phyloP scores from a whole-genome alignment of 805 yeast genomes.

The Yamadazyma tumulicola region DNA sequence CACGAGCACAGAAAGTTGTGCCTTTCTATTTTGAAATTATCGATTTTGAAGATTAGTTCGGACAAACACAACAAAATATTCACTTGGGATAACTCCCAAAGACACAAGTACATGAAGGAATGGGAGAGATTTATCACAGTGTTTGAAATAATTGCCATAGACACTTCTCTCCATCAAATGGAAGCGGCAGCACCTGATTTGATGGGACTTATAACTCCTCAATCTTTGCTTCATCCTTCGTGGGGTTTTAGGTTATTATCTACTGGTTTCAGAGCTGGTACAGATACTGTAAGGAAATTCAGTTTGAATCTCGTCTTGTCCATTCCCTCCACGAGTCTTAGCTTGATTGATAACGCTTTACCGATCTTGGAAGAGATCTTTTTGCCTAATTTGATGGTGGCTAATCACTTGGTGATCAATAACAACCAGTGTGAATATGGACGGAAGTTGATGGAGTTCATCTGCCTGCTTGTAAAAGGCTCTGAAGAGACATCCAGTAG shows the following conservation, averaged over 20 bases:
- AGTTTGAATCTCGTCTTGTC: conserved; percentile 54
- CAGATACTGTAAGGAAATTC: conserved; percentile 73
- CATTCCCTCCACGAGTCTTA: conserved; percentile 44
- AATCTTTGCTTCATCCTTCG: conserved; percentile 53
- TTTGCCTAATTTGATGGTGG: conserved; percentile 60
- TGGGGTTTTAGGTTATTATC: conserved; percentile 76
- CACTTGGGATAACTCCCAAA: conserved; percentile 37
- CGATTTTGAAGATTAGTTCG: conserved; percentile 46
- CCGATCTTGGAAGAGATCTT: conserved; percentile 46
- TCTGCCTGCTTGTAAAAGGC: conserved; percentile 33
- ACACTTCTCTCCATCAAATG: conserved; percentile 82
- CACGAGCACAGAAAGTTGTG: conserved; percentile 72
- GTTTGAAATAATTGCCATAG: conserved; percentile 78
- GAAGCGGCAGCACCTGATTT: conserved; percentile 72
- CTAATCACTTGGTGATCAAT: conserved; percentile 54
- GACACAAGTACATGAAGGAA: conserved; percentile 34
- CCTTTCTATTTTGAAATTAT: conserved; percentile 58
- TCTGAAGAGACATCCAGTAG: conserved; percentile 19
- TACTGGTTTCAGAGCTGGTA: conserved; percentile 70
- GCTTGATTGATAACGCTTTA: conserved; percentile 30
- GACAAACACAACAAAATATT: conserved; percentile 36
- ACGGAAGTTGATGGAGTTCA: conserved; percentile 42
- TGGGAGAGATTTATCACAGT: conserved; percentile 77
- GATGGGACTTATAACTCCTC: conserved; percentile 45
- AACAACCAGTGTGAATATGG: conserved; percentile 56